Percentiles rank a stretch among this genome's conserved stretches.
Evolutionary conservation across 2,329 filamentous ascomycete species (phyloP).

Genomic region (Rhynchosporium agropyri): DNA sequence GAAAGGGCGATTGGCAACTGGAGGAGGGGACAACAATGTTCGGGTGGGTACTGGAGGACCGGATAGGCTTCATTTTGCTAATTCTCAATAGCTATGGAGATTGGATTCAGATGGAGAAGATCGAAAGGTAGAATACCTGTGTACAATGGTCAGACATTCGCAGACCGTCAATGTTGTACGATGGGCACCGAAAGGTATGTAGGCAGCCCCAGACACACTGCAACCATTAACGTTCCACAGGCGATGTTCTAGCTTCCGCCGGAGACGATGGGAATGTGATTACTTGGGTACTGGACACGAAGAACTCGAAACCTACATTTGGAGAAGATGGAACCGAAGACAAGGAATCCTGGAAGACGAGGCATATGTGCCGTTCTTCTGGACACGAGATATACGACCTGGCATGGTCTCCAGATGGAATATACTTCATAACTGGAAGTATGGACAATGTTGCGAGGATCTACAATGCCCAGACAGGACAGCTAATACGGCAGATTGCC

Average conservation of each 20-base stretch:
- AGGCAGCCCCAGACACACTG: neutral
- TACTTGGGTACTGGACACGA: slow-evolving; percentile 85
- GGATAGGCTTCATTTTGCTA: slow-evolving; percentile 34
- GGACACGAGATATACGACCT: slow-evolving; percentile 97
- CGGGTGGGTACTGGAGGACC: slow-evolving; percentile 59
- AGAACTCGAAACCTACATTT: slow-evolving; percentile 66
- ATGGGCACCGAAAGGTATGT: slow-evolving; percentile 87
- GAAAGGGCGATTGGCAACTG: slow-evolving; percentile 89
- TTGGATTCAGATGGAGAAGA: slow-evolving; percentile 84
- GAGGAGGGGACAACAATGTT: slow-evolving; percentile 95
- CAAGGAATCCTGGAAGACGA: slow-evolving; percentile 95
- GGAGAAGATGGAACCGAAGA: slow-evolving; percentile 88
- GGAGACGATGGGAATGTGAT: slow-evolving; percentile 98
- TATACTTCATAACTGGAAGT: slow-evolving; percentile 96
- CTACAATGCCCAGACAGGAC: slow-evolving; percentile 87
- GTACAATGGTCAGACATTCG: slow-evolving; percentile 89
- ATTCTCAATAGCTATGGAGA: slow-evolving; percentile 74
- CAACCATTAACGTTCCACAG: slow-evolving; percentile 49
- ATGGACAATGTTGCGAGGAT: slow-evolving; percentile 99
- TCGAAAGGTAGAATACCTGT: slow-evolving; percentile 86
- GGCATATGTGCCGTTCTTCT: slow-evolving; percentile 95
- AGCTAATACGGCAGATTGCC: slow-evolving; percentile 85
- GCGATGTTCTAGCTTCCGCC: slow-evolving; percentile 90
- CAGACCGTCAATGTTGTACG: slow-evolving; percentile 98
- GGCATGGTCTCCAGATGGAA: slow-evolving; percentile 96